Conservation (phyloP, 768 basidiomycete genomes). For the Sporobolomyces roseus region DNA sequence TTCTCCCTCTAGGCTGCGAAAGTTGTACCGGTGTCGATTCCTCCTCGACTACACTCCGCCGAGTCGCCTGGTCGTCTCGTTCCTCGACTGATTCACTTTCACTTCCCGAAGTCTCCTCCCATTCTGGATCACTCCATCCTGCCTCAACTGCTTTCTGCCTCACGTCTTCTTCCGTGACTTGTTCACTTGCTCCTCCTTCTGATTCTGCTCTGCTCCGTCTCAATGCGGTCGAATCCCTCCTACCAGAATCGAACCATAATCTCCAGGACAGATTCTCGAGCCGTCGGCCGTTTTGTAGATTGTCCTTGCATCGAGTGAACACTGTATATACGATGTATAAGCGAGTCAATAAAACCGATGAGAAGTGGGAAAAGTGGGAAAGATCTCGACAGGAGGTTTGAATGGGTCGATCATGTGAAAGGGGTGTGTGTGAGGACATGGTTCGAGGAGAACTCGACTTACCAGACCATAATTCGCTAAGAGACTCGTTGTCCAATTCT, state of each 20-base stretch:
- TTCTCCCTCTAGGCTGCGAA: slow-evolving; percentile 10
- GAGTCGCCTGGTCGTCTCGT: slow-evolving; percentile 1
- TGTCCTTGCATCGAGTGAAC: slow-evolving; percentile 76
- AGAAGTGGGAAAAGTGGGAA: neutral
- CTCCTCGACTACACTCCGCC: neutral
- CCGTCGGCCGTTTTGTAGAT: slow-evolving; percentile 70
- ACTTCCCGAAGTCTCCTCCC: slow-evolving; percentile 28
- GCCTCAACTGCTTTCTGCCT: neutral
- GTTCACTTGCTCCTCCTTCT: neutral
- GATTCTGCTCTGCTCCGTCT: neutral
- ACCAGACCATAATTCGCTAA: slow-evolving; percentile 39
- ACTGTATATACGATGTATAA: slow-evolving; percentile 53
- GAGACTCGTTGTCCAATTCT: slow-evolving; percentile 23
- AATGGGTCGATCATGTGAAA: neutral
- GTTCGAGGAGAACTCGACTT: too few relatives aligned
- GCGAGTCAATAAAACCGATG: neutral
- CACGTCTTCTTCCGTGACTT: neutral
- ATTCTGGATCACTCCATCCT: slow-evolving; percentile 38
- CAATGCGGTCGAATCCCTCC: slow-evolving; percentile 18
- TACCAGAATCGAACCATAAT: slow-evolving; percentile 58
- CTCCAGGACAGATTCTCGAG: slow-evolving; percentile 87
- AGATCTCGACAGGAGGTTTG: neutral
- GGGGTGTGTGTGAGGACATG: neutral
- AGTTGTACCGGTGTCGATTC: neutral
- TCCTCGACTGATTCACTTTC: neutral